Conservation (phyloP, 108 stramenopile species). For the Schizochytrium sp. region DNA sequence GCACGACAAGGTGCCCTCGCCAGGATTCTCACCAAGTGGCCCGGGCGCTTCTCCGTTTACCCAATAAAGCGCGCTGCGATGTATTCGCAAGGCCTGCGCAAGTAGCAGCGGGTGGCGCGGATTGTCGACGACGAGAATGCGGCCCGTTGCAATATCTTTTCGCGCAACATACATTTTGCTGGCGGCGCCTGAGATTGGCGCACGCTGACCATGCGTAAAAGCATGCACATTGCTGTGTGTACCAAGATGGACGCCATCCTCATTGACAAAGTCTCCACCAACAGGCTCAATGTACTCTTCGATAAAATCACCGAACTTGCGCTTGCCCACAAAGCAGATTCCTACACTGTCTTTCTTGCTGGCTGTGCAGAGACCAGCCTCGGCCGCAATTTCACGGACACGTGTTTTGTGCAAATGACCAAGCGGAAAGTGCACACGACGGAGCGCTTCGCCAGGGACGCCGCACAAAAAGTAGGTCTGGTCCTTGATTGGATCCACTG, state of each 20-base stretch:
- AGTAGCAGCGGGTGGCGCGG: background rate
- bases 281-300: constrained; percentile 60
- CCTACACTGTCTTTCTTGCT: constrained; percentile 78
- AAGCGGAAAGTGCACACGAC: constrained; percentile 72
- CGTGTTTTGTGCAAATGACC: constrained; percentile 65
- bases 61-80: background rate
- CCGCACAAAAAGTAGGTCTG: constrained; percentile 85
- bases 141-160: constrained; percentile 43
- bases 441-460: constrained; percentile 54
- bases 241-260: constrained; percentile 52
- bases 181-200: constrained; percentile 64
- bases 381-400: constrained; percentile 66
- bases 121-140: constrained; percentile 51
- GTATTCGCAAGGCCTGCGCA: background rate
- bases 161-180: constrained; percentile 69
- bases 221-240: constrained; percentile 8
- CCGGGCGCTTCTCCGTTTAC: background rate
- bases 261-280: constrained; percentile 60
- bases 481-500: constrained; percentile 70
- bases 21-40: background rate
- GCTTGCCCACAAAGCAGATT: constrained; percentile 90
- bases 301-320: constrained; percentile 70
- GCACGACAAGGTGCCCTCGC: background rate
- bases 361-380: constrained; percentile 65
- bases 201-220: constrained; percentile 73